Percentiles rank a stretch among this genome's conserved stretches.
phyloP scores from a whole-genome alignment of 371 early-diverging fungal genomes.

The Nosema muscidifuracis region DNA sequence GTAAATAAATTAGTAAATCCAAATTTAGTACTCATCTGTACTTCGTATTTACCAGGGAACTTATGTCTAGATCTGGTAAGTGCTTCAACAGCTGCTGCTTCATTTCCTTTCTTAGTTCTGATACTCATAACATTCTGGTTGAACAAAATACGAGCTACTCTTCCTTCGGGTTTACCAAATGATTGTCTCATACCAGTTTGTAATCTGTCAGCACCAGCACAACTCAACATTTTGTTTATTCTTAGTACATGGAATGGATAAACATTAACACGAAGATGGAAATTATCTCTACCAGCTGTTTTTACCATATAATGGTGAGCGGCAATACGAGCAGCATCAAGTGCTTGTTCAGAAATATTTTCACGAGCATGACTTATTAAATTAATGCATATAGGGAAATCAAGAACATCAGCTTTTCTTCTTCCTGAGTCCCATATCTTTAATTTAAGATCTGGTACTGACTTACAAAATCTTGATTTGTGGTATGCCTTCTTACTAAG shows the following conservation, averaged over 20 bases:
- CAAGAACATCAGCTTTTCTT: conserved; percentile 94
- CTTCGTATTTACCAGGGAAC: conserved; percentile 98
- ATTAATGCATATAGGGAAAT: conserved; percentile 91
- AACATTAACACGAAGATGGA: conserved; percentile 97
- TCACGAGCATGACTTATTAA: conserved; percentile 93
- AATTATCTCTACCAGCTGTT: conserved; percentile 94
- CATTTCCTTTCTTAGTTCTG: conserved; percentile 80
- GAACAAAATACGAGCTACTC: conserved; percentile 96
- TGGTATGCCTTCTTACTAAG: conserved; percentile 99
- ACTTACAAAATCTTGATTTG: conserved; percentile 97
- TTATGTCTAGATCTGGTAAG: conserved; percentile 97
- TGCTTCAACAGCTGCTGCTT: conserved; percentile 86
- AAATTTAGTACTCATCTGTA: conserved; percentile 95
- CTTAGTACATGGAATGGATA: conserved; percentile 99
- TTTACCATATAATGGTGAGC: conserved; percentile 99
- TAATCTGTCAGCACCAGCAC: conserved; percentile 99
- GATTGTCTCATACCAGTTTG: conserved; percentile 99
- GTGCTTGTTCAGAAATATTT: conserved; percentile 95
- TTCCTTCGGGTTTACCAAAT: conserved; percentile 97
- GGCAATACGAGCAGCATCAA: conserved; percentile 97
- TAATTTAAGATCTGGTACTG: conserved; percentile 98
- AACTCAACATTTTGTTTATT: conserved; percentile 99
- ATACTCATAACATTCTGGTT: conserved; percentile 93
- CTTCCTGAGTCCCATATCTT: conserved; percentile 95
- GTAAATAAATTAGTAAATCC: conserved; percentile 95